Evolutionary conservation across 257 asterid species (phyloP), one percentile per base, ranked within the genome.

Genomic region (Jacaranda mimosifolia): DNA sequence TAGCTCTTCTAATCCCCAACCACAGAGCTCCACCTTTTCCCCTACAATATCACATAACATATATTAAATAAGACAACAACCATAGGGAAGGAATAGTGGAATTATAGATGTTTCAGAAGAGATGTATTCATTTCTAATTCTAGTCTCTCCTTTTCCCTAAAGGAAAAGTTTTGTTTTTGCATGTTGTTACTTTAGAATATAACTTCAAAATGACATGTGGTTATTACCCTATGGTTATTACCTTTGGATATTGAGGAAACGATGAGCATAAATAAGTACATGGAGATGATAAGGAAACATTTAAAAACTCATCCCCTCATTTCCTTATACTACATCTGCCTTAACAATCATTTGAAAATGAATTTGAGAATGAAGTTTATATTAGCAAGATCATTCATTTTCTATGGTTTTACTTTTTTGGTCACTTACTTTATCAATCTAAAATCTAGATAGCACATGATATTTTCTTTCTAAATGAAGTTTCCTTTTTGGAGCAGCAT

Each of bases 1-100:
- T 92, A 62, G 99, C 97, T 89, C 97, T 84, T 85, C 98, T 88
- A 72, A 96, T 88, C 55, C 99, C 99, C 87, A 96, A 65, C 40
- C 97, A 83, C 55, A 96, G 85, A 45, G 90, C 97, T 67, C 97
- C 98, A 62, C 73, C 89, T 79, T 90, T 98, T 74, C 92, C 99
- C 90, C 98, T 96, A 78, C 79, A 85, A 66, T 51, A 39, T 59
- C 71, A 53, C 63, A 63, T 40, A 38, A 70, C 46, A 58, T 26
- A 58, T 58, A 57, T 17, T 21, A 3, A 21, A 68, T 40, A 14
- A 55, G 59, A 26, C 26, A 7, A 40, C 48, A 26, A 51, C 36
- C 7, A 39, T 7, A 32, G 63, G 58, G 53, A 66, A 53, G 13
- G 12, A 65, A 71, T 12, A 70, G 49, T 40, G 7, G 11, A 32